These are phyloP conservation scores for Lasiosphaeria miniovina DNA, from an alignment of 495 filamentous ascomycete species.

Conservation along the genomic window DNA sequence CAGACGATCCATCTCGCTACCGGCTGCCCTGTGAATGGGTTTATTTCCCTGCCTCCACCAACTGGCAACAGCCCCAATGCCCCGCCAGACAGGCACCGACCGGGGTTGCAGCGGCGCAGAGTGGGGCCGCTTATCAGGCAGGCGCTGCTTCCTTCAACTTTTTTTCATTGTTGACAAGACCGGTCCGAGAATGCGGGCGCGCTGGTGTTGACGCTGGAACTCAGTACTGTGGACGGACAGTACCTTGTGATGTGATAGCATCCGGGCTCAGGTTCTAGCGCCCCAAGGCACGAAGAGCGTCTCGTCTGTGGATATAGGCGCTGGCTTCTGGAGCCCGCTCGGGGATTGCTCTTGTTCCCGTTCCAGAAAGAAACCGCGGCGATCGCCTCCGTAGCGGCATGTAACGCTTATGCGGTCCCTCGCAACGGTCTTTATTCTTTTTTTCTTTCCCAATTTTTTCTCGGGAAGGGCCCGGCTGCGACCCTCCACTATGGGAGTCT, in stretches of 20 bases:
- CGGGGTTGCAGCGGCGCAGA: not conserved
- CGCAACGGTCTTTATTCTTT: not conserved
- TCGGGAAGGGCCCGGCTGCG: not conserved
- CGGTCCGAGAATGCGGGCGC: not conserved
- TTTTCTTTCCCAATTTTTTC: not conserved
- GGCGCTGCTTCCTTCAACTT: not conserved
- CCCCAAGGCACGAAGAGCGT: not conserved
- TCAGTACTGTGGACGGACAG: too few species aligned
- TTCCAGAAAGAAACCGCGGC: not conserved
- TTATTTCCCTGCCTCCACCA: slow-evolving; percentile 11
- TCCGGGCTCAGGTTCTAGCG: too few species aligned
- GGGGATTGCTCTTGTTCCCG: not conserved
- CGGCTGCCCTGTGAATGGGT: slow-evolving; percentile 2
- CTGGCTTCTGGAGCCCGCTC: not conserved
- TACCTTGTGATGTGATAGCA: too few species aligned
- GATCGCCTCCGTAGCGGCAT: slow-evolving; percentile 5
- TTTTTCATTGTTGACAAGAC: not conserved
- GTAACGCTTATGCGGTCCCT: slow-evolving; percentile 3
- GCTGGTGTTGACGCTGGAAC: not conserved
- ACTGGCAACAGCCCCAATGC: not conserved
- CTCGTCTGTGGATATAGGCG: slow-evolving; percentile 4
- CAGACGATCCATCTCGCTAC: slow-evolving; percentile 22
- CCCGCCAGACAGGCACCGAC: not conserved
- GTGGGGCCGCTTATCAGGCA: too few species aligned
- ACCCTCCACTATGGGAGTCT: too few species aligned